Conservation (phyloP, 202 grass and related monocot species). For the Panicum hallii region DNA sequence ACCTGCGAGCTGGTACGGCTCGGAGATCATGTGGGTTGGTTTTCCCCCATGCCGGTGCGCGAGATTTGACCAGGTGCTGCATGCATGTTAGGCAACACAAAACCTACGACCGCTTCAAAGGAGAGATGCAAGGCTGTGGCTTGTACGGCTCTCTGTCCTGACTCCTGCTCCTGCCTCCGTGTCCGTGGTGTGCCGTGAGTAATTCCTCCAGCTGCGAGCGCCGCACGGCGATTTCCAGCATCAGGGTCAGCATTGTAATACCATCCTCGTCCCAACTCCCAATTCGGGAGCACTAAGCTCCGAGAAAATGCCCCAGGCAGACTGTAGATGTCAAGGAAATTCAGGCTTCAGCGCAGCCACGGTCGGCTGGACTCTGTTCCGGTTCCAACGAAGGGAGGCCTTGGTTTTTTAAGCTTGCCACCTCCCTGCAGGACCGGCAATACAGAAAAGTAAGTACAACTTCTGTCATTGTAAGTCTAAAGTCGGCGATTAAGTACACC, state of each 20-base stretch:
- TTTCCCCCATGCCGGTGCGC: not conserved
- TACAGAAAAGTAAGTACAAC: not conserved
- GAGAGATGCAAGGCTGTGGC: not conserved
- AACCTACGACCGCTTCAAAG: conserved; percentile 31
- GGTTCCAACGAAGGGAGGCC: too few relatives aligned
- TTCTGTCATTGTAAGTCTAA: not conserved
- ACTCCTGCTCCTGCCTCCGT: not conserved
- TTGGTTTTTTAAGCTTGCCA: not conserved
- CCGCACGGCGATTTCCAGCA: not conserved
- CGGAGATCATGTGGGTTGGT: not conserved
- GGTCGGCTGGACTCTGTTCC: not conserved
- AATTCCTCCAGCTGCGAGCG: not conserved
- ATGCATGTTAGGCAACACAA: conserved; percentile 4
- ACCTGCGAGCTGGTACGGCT: not conserved
- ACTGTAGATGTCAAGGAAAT: not conserved
- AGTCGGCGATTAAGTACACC: not conserved
- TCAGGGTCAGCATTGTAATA: not conserved
- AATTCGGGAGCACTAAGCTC: not conserved
- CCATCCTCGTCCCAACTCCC: not conserved
- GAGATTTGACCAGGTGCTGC: conserved; percentile 11
- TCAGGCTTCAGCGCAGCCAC: not conserved
- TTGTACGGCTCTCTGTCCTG: conserved; percentile 26
- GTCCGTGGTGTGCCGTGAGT: not conserved
- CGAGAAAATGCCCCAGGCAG: not conserved
- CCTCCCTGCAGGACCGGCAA: conserved; percentile 33